Evolutionary conservation across 139 green algal species (phyloP).

Genomic region (Coelastrella sp.): DNA sequence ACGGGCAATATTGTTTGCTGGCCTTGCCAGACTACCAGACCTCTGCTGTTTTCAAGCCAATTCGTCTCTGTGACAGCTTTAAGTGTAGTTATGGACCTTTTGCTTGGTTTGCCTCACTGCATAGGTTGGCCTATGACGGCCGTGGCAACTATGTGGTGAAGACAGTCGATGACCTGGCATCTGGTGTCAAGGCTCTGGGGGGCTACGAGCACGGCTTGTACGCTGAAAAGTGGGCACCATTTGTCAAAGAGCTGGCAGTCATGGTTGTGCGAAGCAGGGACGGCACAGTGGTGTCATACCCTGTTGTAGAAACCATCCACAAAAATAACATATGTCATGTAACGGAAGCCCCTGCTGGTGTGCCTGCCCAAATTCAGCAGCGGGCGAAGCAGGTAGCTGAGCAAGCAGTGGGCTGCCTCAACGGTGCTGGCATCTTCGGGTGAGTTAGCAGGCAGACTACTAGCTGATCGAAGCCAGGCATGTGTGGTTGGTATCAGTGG

Average conservation of each 20-base stretch:
- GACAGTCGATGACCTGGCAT: conserved; percentile 62
- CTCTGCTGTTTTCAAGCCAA: too few species aligned
- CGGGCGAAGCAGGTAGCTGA: conserved; percentile 79
- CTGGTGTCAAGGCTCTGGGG: conserved; percentile 79
- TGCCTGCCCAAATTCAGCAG: conserved; percentile 62
- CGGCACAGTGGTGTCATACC: conserved; percentile 78
- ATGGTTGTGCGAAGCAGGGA: conserved; percentile 74
- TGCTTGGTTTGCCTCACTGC: too few species aligned
- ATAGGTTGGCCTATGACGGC: conserved; percentile 93
- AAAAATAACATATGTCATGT: conserved; percentile 94
- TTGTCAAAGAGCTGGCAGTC: conserved; percentile 86
- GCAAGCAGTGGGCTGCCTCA: conserved; percentile 78
- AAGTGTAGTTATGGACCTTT: too few species aligned
- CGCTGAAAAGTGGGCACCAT: conserved; percentile 94
- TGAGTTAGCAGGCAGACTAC: conserved; percentile 47
- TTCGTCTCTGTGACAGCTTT: too few species aligned
- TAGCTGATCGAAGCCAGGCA: background rate
- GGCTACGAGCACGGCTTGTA: conserved; percentile 89
- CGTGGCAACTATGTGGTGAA: conserved; percentile 91
- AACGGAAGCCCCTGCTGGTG: conserved; percentile 89
- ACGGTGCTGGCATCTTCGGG: conserved; percentile 97
- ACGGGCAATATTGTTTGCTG: too few species aligned
- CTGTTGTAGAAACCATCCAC: conserved; percentile 96
- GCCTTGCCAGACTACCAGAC: too few species aligned
- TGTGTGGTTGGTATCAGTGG: too few species aligned